A percentile compares a stretch with the other conserved stretches of the same genome.
Evolutionary conservation across 495 filamentous ascomycete species (phyloP).

Genomic region (Penicillium bialowiezense): DNA sequence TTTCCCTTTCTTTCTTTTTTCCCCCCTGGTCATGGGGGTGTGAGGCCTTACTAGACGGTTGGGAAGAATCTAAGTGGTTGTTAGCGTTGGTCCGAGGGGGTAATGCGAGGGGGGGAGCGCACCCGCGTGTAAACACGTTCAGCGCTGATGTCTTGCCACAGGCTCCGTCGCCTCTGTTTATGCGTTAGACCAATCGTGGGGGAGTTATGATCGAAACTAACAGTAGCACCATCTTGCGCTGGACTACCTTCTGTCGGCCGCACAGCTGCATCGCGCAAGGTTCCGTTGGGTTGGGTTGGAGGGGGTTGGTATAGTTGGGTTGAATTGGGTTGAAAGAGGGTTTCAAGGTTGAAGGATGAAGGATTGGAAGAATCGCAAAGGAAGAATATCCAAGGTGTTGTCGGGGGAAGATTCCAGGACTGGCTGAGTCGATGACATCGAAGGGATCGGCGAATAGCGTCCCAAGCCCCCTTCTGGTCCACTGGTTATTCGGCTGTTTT

Average conservation of each 20-base stretch:
- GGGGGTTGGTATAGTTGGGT: too few species aligned
- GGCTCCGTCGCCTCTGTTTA: slow-evolving; percentile 86
- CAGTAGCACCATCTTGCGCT: slow-evolving; percentile 97
- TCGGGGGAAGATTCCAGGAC: slow-evolving; percentile 30
- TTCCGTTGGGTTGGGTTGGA: too few species aligned
- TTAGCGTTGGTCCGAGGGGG: slow-evolving; percentile 21
- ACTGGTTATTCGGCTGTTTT: background rate
- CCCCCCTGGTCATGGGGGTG: slow-evolving; percentile 9
- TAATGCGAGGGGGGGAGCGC: slow-evolving; percentile 25
- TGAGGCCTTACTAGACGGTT: slow-evolving; percentile 73
- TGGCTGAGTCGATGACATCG: slow-evolving; percentile 43
- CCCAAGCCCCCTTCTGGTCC: slow-evolving; percentile 29
- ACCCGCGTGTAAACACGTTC: slow-evolving; percentile 99
- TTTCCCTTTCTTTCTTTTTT: slow-evolving; percentile 4
- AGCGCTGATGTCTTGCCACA: slow-evolving; percentile 96
- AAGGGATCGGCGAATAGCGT: slow-evolving; percentile 40
- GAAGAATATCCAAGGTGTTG: slow-evolving; percentile 1
- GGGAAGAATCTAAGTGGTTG: slow-evolving; percentile 79
- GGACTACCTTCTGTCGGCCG: slow-evolving; percentile 74
- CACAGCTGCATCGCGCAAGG: slow-evolving; percentile 44
- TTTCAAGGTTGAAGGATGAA: too few species aligned
- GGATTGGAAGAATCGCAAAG: too few species aligned
- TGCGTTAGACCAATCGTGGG: slow-evolving; percentile 14
- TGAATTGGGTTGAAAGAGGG: too few species aligned
- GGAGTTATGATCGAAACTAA: slow-evolving; percentile 48